phyloP scores from a whole-genome alignment of 768 basidiomycete species.

The Coprinopsis sp. region DNA sequence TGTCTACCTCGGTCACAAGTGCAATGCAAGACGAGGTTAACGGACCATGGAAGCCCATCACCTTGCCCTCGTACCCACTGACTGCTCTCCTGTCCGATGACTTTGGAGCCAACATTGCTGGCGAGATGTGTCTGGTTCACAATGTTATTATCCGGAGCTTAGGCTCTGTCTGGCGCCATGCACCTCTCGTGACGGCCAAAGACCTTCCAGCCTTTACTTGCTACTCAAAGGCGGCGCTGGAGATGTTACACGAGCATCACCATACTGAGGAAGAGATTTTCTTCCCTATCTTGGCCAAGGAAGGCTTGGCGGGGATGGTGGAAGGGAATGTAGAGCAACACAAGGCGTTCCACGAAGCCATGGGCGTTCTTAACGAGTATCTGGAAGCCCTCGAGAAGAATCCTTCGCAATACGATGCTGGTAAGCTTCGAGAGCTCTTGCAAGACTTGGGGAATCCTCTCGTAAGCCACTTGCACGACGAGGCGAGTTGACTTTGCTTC shows the following conservation, averaged over 20 bases:
- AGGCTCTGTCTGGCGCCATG: conserved; percentile 9
- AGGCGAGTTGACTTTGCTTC: conserved; percentile 13
- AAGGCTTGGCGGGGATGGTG: conserved; percentile 18
- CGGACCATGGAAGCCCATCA: too few species aligned
- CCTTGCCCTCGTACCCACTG: neutral
- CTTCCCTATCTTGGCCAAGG: conserved; percentile 20
- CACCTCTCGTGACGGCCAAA: conserved; percentile 12
- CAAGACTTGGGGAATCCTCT: conserved; percentile 20
- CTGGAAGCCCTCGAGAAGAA: conserved; percentile 11
- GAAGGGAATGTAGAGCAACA: conserved; percentile 24
- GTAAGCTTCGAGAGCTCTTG: conserved; percentile 13
- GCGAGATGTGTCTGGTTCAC: conserved; percentile 10
- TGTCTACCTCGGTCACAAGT: too few species aligned
- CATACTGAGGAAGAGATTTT: conserved; percentile 21
- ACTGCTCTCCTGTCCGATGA: neutral
- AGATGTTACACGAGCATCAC: conserved; percentile 20
- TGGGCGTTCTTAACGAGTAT: conserved; percentile 19
- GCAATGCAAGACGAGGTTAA: too few species aligned
- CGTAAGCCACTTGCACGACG: conserved; percentile 22
- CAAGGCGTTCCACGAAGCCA: conserved; percentile 15
- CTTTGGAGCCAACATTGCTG: neutral
- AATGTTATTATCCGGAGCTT: conserved; percentile 10
- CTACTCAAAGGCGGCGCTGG: conserved; percentile 16
- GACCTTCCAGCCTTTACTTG: conserved; percentile 20
- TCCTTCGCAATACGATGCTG: conserved; percentile 15